Percentiles rank a stretch among this genome's conserved stretches.
phyloP scores from a whole-genome alignment of 2,329 filamentous ascomycete species.

The Diaporthe vexans region DNA sequence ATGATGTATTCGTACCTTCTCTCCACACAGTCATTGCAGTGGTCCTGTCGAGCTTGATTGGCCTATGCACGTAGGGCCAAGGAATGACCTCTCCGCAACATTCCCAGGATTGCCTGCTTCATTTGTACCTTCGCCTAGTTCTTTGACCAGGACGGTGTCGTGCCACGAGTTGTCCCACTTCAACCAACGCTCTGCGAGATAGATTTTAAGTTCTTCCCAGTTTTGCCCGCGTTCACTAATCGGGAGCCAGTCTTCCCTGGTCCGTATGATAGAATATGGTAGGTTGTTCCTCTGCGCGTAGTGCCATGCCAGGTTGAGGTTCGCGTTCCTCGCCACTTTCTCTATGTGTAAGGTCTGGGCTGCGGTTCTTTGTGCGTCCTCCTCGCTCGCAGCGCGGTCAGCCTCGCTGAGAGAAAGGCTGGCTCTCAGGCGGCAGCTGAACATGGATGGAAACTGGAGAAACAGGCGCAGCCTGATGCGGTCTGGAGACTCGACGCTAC shows the following conservation, averaged over 20 bases:
- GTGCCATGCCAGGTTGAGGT: not conserved
- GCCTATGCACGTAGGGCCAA: no score
- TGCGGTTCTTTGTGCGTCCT: not conserved
- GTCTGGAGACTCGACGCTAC: not conserved
- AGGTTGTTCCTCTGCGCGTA: not conserved
- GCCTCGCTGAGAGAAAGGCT: not conserved
- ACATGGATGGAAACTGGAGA: not conserved
- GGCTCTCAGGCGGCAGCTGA: not conserved
- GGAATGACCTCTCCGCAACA: no score
- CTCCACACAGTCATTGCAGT: no score
- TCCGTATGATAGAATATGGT: not conserved
- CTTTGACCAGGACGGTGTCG: not conserved
- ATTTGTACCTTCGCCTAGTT: not conserved
- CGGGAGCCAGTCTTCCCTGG: not conserved
- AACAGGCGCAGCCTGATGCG: not conserved
- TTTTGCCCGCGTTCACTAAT: not conserved
- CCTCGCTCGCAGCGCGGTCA: not conserved
- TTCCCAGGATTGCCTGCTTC: no score
- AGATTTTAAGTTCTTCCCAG: not conserved
- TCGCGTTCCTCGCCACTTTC: not conserved
- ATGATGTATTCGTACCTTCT: no score
- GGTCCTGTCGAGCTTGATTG: no score
- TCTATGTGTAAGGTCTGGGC: not conserved
- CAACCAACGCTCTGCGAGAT: not conserved
- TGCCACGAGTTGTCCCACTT: conserved; percentile 1